Evolutionary conservation across 371 early-diverging fungal species (phyloP).

Genomic region (Mucor indicus): DNA sequence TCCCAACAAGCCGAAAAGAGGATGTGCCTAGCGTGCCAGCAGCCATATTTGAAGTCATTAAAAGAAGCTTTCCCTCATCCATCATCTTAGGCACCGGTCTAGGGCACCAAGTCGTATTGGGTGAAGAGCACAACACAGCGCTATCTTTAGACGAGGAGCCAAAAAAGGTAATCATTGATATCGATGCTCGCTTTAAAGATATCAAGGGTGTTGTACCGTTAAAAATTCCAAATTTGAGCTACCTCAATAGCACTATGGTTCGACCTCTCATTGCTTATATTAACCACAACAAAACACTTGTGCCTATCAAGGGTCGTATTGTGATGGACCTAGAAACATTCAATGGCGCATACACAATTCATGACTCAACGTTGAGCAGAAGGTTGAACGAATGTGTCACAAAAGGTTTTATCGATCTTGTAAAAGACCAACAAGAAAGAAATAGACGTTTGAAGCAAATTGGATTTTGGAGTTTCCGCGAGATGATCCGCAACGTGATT

Average conservation of each 20-base stretch:
- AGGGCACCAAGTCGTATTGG: constrained; percentile 12
- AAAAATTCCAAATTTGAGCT: constrained; percentile 61
- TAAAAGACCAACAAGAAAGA: constrained; percentile 79
- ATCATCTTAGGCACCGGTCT: constrained; percentile 48
- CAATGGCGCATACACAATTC: constrained; percentile 90
- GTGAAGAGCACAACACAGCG: constrained; percentile 39
- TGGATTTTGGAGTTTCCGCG: constrained; percentile 84
- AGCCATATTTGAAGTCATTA: constrained; percentile 70
- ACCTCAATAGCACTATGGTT: constrained; percentile 79
- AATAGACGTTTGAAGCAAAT: constrained; percentile 80
- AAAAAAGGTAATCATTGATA: constrained; percentile 41
- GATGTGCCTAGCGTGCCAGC: constrained; percentile 52
- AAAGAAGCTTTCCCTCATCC: constrained; percentile 60
- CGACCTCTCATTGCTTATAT: constrained; percentile 92
- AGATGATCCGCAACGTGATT: constrained; percentile 68
- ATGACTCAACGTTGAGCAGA: constrained; percentile 75
- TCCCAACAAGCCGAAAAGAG: constrained; percentile 53
- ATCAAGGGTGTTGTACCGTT: constrained; percentile 86
- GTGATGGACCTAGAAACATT: constrained; percentile 78
- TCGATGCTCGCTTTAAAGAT: constrained; percentile 83
- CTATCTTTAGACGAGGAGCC: constrained; percentile 18
- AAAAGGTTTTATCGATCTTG: constrained; percentile 71
- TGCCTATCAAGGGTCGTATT: constrained; percentile 81
- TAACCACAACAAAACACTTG: constrained; percentile 83
- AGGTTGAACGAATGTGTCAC: constrained; percentile 78